phyloP scores from a whole-genome alignment of 257 asterid genomes.

The Oldenlandia corymbosa region DNA sequence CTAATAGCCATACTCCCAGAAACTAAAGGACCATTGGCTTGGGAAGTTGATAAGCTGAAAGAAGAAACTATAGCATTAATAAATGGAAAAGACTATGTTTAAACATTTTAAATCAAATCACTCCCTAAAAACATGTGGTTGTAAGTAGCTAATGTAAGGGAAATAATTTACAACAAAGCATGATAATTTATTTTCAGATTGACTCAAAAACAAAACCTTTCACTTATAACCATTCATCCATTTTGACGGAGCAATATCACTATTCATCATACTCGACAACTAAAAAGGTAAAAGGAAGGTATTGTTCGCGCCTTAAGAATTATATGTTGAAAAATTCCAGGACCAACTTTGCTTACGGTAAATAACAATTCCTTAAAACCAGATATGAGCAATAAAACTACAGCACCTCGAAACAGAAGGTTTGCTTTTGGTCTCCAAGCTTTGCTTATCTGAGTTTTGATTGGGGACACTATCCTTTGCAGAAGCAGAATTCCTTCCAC shows the following conservation, averaged over 20 bases:
- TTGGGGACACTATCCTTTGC: constrained; percentile 40
- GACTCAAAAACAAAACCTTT: neutral
- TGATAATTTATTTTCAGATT: neutral
- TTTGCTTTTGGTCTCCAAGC: constrained; percentile 42
- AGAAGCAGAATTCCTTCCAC: constrained; percentile 51
- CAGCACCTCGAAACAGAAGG: constrained; percentile 48
- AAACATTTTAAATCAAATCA: neutral
- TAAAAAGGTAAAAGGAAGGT: neutral
- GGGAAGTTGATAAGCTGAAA: constrained; percentile 48
- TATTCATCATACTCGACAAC: too few relatives aligned
- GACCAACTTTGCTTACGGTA: neutral
- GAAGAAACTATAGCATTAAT: constrained; percentile 13
- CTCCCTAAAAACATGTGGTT: neutral
- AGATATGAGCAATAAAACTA: constrained; percentile 6
- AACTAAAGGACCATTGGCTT: constrained; percentile 42
- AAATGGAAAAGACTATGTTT: neutral
- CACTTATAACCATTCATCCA: neutral
- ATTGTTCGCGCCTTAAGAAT: neutral
- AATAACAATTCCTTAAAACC: neutral
- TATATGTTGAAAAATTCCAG: neutral
- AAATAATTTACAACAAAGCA: neutral
- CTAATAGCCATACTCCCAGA: constrained; percentile 30
- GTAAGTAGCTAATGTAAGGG: neutral
- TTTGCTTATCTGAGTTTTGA: constrained; percentile 45
- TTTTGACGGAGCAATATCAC: too few relatives aligned